These are phyloP conservation scores for Mikania micrantha DNA, from an alignment of 129 eudicot genomes.

Conservation along the genomic window DNA sequence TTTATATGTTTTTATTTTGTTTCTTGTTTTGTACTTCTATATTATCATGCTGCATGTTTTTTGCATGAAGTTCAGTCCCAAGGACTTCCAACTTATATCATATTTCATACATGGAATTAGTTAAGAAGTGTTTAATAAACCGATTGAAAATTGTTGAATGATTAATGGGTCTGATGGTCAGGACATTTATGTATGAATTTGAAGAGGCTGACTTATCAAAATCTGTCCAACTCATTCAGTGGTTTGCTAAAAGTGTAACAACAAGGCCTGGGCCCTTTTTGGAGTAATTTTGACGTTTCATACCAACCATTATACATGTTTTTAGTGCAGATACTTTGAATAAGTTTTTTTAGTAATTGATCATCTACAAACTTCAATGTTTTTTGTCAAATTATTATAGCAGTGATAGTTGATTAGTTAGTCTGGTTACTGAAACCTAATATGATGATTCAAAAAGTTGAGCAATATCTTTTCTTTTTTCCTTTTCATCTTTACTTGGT, in stretches of 20 bases:
- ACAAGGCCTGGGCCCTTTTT: not conserved
- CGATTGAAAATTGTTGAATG: not conserved
- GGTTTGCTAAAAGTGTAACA: not conserved
- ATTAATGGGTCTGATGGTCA: not conserved
- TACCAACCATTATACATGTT: not conserved
- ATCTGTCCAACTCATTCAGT: not conserved
- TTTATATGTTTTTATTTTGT: not conserved
- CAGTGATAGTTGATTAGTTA: not conserved
- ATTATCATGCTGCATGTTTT: not conserved
- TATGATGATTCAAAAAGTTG: not conserved
- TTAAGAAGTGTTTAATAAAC: not conserved
- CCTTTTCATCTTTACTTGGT: not conserved
- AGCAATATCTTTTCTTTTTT: not conserved
- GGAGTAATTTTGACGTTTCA: not conserved
- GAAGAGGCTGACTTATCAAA: not conserved
- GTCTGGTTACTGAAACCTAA: not conserved
- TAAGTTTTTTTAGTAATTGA: not conserved
- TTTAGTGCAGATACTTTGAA: not conserved
- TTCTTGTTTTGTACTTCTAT: not conserved
- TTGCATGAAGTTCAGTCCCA: not conserved
- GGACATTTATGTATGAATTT: not conserved
- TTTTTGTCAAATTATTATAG: not conserved
- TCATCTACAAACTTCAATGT: not conserved
- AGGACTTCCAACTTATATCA: not conserved
- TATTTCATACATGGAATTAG: not conserved